Evolutionary conservation across 176 grass and related monocot genomes (phyloP), one percentile per base, ranked within the genome.

Genomic region (Rhynchospora breviuscula): DNA sequence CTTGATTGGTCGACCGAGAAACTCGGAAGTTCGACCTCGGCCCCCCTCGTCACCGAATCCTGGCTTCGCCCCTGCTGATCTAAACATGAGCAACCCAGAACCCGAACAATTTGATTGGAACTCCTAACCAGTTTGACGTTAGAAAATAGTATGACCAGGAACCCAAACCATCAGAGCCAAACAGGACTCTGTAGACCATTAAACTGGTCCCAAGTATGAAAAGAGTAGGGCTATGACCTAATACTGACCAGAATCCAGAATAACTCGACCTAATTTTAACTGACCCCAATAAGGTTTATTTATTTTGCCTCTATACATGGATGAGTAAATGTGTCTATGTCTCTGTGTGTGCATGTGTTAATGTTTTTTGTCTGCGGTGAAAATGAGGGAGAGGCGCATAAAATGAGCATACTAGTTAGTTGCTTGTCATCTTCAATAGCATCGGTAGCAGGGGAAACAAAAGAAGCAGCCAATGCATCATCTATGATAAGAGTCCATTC

Each of bases 401-500:
- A 44, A 25, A 81, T 72, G 63, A 79, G 85, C 90, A 85, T 87
- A 98, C 95, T 87, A 35, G 69, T 90, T 66, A 98, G 85, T 58
- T 91, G 92, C 31, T 51, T 93, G 65, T 98, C 92, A 79, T 95
- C 89, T 84, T 95, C 90, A 66, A 93, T 63, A 3, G 70, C 79
- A 82, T 95, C 95, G 1, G 89, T 90, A 73, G 83, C 84, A 69
- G 93, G 89, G 81, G 95, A 93, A 81, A 98, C 69, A 86, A 95
- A 95, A 5, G 91, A 98, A 85, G 85, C 89, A 1, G 95, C 90
- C 74, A 98, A 89, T 84, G 86, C 91, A 84, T 98, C 95, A 86
- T 98, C 92, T 81, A 98, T 68, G 56, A 98, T 95, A 57, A 95
- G 62, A 71, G 89, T 94, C 95, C 95, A 98, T 15, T 89, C 84